A percentile compares a stretch with the other conserved stretches of the same genome.
Evolutionary conservation across 202 grass and related monocot species (phyloP).

Genomic region (Zoysia matrella): DNA sequence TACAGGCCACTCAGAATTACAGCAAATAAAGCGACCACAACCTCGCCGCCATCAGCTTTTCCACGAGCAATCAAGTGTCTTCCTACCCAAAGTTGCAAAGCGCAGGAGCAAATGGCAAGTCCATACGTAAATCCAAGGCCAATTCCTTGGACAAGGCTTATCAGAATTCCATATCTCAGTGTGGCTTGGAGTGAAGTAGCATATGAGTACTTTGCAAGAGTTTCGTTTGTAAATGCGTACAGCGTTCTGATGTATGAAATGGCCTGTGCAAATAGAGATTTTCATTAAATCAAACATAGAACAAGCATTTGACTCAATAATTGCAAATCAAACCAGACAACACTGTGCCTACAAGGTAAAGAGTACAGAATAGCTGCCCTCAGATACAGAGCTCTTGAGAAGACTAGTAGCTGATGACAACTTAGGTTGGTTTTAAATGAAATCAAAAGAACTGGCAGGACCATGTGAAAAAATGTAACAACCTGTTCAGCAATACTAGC

Average conservation of each 20-base stretch:
- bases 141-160: conserved; percentile 98
- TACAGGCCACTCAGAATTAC: conserved; percentile 99
- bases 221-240: conserved; percentile 70
- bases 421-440: conserved; percentile 16
- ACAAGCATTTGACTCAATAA: conserved; percentile 33
- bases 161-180: conserved; percentile 94
- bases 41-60: conserved; percentile 93
- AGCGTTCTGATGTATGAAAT: conserved; percentile 89
- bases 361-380: conserved; percentile 27
- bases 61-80: conserved; percentile 69
- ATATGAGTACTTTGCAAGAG: too few species aligned
- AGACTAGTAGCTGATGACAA: conserved; percentile 7
- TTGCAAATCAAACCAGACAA: conserved; percentile 22
- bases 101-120: conserved; percentile 82
- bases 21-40: conserved; percentile 90
- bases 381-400: conserved; percentile 1
- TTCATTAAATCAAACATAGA: conserved; percentile 41
- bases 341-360: background rate
- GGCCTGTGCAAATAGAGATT: conserved; percentile 58
- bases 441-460: conserved; percentile 18
- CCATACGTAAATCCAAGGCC: conserved; percentile 59
- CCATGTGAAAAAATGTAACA: conserved; percentile 24
- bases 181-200: conserved; percentile 84
- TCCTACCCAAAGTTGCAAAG: conserved; percentile 97
- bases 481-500: conserved; percentile 99